Conservation (phyloP, 805 yeast genomes). For the Candida namnaoensis region DNA sequence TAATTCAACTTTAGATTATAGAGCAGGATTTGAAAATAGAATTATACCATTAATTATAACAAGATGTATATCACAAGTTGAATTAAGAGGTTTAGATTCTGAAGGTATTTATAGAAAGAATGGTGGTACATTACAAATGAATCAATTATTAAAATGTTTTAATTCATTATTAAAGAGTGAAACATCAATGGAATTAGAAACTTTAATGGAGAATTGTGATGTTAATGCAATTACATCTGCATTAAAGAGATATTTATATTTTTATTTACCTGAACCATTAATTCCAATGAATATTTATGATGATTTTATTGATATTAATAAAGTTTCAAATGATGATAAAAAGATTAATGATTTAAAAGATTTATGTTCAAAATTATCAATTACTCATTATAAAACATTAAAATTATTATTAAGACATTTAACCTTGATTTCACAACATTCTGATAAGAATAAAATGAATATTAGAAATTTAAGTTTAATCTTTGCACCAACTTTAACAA, state of each 20-base stretch:
- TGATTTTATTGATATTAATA: slow-evolving; percentile 48
- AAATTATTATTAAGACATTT: slow-evolving; percentile 56
- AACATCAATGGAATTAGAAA: slow-evolving; percentile 25
- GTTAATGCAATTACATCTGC: slow-evolving; percentile 83
- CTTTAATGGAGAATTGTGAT: slow-evolving; percentile 42
- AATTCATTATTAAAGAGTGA: slow-evolving; percentile 17
- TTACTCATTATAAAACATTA: slow-evolving; percentile 56
- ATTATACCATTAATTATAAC: slow-evolving; percentile 64
- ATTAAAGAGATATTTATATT: slow-evolving; percentile 75
- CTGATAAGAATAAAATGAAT: slow-evolving; percentile 68
- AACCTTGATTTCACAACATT: slow-evolving; percentile 42
- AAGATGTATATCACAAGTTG: slow-evolving; percentile 70
- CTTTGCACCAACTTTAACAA: slow-evolving; percentile 86
- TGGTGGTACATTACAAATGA: slow-evolving; percentile 34
- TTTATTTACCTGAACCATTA: slow-evolving; percentile 73
- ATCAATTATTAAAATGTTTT: slow-evolving; percentile 22
- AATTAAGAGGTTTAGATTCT: slow-evolving; percentile 58
- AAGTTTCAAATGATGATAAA: slow-evolving; percentile 15
- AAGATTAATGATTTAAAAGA: slow-evolving; percentile 31
- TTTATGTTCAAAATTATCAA: slow-evolving; percentile 49
- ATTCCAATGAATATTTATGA: slow-evolving; percentile 66
- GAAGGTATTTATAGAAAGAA: slow-evolving; percentile 92
- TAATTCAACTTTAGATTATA: slow-evolving; percentile 46
- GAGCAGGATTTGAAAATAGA: slow-evolving; percentile 55
- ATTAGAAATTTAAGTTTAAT: slow-evolving; percentile 79